Evolutionary conservation across 2,329 filamentous ascomycete species (phyloP).

Genomic region (Apiospora kogelbergensis): DNA sequence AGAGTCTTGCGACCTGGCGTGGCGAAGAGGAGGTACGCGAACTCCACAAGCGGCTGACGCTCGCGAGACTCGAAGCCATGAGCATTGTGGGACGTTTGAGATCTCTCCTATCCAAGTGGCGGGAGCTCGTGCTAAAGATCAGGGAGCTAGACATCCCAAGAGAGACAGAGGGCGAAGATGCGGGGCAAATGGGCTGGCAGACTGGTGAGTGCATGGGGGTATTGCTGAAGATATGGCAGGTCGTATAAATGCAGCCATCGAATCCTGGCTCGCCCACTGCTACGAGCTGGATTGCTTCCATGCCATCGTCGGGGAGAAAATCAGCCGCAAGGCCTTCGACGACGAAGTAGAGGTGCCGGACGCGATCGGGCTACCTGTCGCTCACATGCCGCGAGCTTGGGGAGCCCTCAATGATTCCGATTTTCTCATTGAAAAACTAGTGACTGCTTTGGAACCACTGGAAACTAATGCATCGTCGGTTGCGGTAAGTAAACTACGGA

Average conservation of each 20-base stretch:
- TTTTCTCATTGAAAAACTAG: background rate
- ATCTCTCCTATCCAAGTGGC: background rate
- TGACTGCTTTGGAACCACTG: background rate
- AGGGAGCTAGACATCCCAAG: background rate
- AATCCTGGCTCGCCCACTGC: background rate
- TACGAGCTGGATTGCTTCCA: background rate
- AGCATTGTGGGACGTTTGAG: background rate
- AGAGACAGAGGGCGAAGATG: background rate
- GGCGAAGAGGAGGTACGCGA: background rate
- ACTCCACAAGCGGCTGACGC: background rate
- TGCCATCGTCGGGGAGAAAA: background rate
- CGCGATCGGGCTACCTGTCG: background rate
- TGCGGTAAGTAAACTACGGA: background rate
- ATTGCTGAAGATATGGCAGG: background rate
- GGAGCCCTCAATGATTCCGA: background rate
- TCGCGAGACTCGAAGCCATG: background rate
- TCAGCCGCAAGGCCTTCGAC: background rate
- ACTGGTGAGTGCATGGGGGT: background rate
- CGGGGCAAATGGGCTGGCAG: background rate
- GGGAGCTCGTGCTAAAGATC: background rate
- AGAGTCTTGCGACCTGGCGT: background rate
- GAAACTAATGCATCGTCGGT: background rate
- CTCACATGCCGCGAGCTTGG: background rate
- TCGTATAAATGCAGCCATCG: background rate
- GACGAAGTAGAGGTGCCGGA: background rate